Base-by-base conservation (phyloP, 495 filamentous ascomycete species). In the Daldinia childiae region DNA sequence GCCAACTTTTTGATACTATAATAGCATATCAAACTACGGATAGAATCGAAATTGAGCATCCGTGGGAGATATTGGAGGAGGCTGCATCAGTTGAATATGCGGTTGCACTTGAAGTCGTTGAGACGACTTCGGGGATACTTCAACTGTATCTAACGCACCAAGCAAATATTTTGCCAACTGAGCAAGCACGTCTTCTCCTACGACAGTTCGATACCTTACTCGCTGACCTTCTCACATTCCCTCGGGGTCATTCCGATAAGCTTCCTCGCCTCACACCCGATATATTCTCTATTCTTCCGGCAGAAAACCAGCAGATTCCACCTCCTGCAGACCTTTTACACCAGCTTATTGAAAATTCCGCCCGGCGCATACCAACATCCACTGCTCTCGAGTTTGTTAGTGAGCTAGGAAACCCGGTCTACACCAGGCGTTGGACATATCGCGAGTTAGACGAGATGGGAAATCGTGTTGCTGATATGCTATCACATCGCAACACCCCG, bases 1-100 rank as follows among this genome's bases (percentile, higher is more conserved):
- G 85, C 21, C 80, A 82, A 12, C 83, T 93, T 2, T 94, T 96
- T 71, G 92, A 96, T 77, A 92, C 92, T 0, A 78, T 96, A 30
- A 88, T 96, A 74, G 89, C 89, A 0, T 95, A 92, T 74, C 93
- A 94, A 72, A 66, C 57, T 65, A 51, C 75, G 8, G 26, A 68
- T 17, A 34, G 39, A 8, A 24, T 9, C 26, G 11, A 34, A 30
- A 12, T 58, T 11, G 0, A 45, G 4, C 15, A 39, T n/a, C 76
- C 74, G 0, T 81, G 79, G 76, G 55, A 62, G 1, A 14, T 82
- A 0, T 29, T 79, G 0, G 65, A 77, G 1, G 83, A 86, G 3
- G 17, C 80, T 63, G 85, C 82, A 2, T 75, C 64, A 0, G 74
- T 82, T 41, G 76, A 91, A 78, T 94, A 92, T 75, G 78, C 88